phyloP scores from a whole-genome alignment of 106 monocot species.

The Platanthera guangdongensis region DNA sequence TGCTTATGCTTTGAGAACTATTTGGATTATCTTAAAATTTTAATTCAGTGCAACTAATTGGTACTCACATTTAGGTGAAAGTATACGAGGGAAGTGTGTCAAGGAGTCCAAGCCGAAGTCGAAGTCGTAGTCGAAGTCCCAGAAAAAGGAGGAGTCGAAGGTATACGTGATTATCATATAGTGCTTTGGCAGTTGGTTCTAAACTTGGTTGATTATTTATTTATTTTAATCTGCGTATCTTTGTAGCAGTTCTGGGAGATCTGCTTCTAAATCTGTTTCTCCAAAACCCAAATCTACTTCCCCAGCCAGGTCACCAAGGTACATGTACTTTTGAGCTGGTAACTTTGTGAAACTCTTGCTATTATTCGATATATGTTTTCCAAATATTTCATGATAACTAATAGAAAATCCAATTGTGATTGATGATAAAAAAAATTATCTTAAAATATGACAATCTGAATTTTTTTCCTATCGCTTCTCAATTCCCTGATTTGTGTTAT shows the following conservation, averaged over 20 bases:
- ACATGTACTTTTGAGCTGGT: not conserved
- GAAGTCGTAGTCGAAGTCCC: slow-evolving; percentile 25
- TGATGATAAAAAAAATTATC: not conserved
- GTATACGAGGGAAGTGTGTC: slow-evolving; percentile 25
- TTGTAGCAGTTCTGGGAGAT: slow-evolving; percentile 6
- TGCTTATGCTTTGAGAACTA: slow-evolving; percentile 1
- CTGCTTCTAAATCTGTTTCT: slow-evolving; percentile 17
- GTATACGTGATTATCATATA: slow-evolving; percentile 8
- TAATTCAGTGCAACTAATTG: not conserved
- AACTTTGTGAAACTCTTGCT: not conserved
- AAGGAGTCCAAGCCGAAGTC: slow-evolving; percentile 29
- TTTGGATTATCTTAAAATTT: not conserved
- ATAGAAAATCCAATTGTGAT: not conserved
- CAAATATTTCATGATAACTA: not conserved
- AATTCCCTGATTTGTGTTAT: no score
- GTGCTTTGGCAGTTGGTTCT: not conserved
- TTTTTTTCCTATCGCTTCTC: not conserved
- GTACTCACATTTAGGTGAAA: slow-evolving; percentile 19
- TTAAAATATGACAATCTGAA: not conserved
- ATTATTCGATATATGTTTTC: not conserved
- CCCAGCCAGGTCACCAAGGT: slow-evolving; percentile 20
- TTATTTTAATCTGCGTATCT: not conserved
- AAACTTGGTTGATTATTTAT: not conserved
- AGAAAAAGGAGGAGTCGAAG: slow-evolving; percentile 19
- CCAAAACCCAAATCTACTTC: slow-evolving; percentile 24